These are phyloP conservation scores for Catunica adiposa DNA, from an alignment of 2,329 filamentous ascomycete species.

Conservation along the genomic window DNA sequence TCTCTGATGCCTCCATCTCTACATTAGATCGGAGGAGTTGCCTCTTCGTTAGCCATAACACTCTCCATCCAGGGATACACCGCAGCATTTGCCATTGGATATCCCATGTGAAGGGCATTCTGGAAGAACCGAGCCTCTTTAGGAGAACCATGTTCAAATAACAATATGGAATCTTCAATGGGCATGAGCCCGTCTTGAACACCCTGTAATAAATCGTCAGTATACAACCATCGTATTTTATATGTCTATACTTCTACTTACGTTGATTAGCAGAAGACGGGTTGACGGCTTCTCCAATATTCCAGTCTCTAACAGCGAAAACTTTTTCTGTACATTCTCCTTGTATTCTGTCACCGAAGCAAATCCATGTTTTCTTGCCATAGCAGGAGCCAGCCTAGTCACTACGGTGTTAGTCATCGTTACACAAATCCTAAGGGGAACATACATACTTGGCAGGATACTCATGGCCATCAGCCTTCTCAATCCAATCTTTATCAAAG, in stretches of 20 bases:
- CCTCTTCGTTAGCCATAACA: conserved; percentile 25
- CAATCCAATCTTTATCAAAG: conserved; percentile 37
- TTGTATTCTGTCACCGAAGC: conserved; percentile 37
- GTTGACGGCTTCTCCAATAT: conserved; percentile 39
- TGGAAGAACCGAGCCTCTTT: conserved; percentile 48
- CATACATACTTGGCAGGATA: conserved; percentile 39
- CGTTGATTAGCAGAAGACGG: conserved; percentile 44
- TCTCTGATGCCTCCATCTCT: no score
- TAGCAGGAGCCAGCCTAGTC: conserved; percentile 32
- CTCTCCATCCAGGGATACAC: conserved; percentile 48
- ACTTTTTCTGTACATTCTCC: conserved; percentile 39
- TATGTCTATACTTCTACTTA: conserved; percentile 20
- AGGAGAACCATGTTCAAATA: conserved; percentile 46
- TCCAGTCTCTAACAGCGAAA: conserved; percentile 43
- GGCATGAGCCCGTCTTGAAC: conserved; percentile 49
- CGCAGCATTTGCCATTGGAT: conserved; percentile 39
- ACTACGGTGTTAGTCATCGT: conserved; percentile 6
- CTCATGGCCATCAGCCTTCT: conserved; percentile 46
- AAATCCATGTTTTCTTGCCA: conserved; percentile 48
- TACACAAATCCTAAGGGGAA: background rate
- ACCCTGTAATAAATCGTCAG: conserved; percentile 26
- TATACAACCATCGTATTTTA: background rate
- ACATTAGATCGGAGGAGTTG: background rate
- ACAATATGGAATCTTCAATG: conserved; percentile 48
- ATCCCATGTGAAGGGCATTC: conserved; percentile 49